phyloP scores from a whole-genome alignment of 345 rosid genomes.

The Arabidopsis suecica region DNA sequence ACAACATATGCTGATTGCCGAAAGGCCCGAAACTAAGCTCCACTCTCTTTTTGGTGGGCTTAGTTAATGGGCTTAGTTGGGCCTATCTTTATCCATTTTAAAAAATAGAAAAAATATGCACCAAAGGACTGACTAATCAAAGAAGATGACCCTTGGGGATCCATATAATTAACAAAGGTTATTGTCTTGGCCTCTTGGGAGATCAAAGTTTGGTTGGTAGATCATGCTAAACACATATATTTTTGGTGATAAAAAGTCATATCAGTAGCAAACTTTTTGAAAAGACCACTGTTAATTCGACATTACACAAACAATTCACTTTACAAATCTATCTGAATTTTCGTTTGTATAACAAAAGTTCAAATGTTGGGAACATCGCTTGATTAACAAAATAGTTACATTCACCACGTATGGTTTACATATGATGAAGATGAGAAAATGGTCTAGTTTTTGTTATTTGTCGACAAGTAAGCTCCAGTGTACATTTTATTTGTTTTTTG shows the following conservation, averaged over 20 bases:
- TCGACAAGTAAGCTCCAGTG: no score
- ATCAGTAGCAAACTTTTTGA: no score
- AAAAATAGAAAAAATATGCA: neutral
- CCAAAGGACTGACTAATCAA: neutral
- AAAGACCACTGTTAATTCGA: no score
- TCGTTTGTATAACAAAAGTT: no score
- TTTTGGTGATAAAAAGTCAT: neutral
- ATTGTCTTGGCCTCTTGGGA: neutral
- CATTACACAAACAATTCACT: no score
- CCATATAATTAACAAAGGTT: neutral
- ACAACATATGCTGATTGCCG: neutral
- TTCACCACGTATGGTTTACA: neutral
- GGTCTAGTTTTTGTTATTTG: neutral
- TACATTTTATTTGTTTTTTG: neutral
- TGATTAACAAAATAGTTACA: no score
- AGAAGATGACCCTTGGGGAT: neutral
- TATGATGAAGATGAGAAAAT: neutral
- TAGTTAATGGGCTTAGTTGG: conserved; percentile 2
- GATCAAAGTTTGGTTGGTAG: conserved; percentile 11
- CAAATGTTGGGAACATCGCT: no score
- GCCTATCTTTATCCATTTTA: neutral
- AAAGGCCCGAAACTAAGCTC: neutral
- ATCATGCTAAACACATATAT: conserved; percentile 24
- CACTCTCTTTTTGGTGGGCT: conserved; percentile 18
- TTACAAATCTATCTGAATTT: no score